These are phyloP conservation scores for Schoenoplectus triqueter DNA, from an alignment of 202 grass and related monocot genomes.

Conservation along the genomic window DNA sequence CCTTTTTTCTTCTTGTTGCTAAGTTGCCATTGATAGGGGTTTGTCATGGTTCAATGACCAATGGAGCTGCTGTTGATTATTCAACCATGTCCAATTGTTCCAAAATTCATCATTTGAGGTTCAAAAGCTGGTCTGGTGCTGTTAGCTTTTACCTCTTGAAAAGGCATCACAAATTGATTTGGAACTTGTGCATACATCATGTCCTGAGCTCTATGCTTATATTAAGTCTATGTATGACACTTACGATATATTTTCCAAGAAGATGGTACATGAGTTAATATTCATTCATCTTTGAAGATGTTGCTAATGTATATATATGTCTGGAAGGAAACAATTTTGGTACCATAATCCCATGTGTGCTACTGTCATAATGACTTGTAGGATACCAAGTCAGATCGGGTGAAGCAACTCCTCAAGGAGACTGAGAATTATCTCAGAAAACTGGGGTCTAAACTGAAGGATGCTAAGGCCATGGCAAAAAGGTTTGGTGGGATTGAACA, in stretches of 20 bases:
- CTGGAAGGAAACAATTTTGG: neutral
- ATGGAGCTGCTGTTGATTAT: conserved; percentile 27
- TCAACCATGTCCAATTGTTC: conserved; percentile 9
- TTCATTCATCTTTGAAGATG: neutral
- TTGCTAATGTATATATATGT: neutral
- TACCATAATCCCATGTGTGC: conserved; percentile 18
- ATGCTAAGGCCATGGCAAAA: conserved; percentile 52
- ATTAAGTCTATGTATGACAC: conserved; percentile 28
- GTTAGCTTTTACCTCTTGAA: neutral
- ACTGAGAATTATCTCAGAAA: conserved; percentile 99
- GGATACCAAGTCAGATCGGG: conserved; percentile 99
- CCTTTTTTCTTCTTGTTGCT: conserved; percentile 28
- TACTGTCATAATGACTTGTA: conserved; percentile 43
- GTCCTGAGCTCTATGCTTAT: neutral
- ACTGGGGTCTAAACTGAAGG: conserved; percentile 79
- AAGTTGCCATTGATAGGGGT: neutral
- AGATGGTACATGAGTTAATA: conserved; percentile 20
- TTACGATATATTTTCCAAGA: neutral
- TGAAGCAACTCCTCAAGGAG: conserved; percentile 94
- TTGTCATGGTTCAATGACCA: neutral
- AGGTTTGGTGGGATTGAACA: conserved; percentile 47
- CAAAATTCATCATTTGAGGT: conserved; percentile 10
- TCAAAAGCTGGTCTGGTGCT: neutral
- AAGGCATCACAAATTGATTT: neutral
- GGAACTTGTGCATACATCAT: neutral